Percentiles rank a stretch among this genome's conserved stretches.
Conservation (phyloP, 2,329 filamentous ascomycete genomes). For the Aureobasidium melanogenum region DNA sequence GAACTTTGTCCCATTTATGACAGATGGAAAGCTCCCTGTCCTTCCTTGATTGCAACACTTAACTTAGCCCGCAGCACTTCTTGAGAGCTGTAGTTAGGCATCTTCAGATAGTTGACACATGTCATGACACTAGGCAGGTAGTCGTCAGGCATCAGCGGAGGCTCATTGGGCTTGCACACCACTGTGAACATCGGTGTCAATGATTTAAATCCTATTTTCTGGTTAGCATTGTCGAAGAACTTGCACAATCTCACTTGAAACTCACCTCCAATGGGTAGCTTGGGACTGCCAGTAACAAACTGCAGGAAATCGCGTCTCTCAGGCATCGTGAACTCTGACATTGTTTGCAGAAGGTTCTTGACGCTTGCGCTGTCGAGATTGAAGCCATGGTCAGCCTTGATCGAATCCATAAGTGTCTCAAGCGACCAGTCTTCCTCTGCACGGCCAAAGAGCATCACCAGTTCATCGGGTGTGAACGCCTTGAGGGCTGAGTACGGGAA, state of each 20-base stretch:
- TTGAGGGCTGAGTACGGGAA: conserved; percentile 90
- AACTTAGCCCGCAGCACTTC: conserved; percentile 70
- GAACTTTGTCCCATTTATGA: conserved; percentile 18
- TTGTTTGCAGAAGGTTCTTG: conserved; percentile 82
- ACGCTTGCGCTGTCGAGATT: conserved; percentile 98
- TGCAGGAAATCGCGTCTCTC: conserved; percentile 91
- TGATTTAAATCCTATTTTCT: conserved; percentile 73
- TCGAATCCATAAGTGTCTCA: conserved; percentile 94
- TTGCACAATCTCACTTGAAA: conserved; percentile 16
- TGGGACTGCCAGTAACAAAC: conserved; percentile 95
- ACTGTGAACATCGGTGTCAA: conserved; percentile 98
- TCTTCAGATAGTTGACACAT: conserved; percentile 96
- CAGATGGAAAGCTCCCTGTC: conserved; percentile 94
- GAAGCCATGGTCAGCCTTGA: conserved; percentile 97
- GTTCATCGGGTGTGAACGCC: conserved; percentile 88
- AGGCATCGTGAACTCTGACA: conserved; percentile 71
- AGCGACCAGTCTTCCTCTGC: conserved; percentile 96
- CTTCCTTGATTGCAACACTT: conserved; percentile 80
- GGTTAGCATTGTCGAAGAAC: neutral
- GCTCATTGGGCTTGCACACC: conserved; percentile 96
- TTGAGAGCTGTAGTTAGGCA: conserved; percentile 83
- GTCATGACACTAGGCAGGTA: conserved; percentile 99
- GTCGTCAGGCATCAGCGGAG: conserved; percentile 87
- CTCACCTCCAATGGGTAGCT: conserved; percentile 93
- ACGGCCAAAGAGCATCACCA: conserved; percentile 88